These are phyloP conservation scores for Penicillium rolfsii DNA, from an alignment of 2,329 filamentous ascomycete genomes.

Conservation along the genomic window DNA sequence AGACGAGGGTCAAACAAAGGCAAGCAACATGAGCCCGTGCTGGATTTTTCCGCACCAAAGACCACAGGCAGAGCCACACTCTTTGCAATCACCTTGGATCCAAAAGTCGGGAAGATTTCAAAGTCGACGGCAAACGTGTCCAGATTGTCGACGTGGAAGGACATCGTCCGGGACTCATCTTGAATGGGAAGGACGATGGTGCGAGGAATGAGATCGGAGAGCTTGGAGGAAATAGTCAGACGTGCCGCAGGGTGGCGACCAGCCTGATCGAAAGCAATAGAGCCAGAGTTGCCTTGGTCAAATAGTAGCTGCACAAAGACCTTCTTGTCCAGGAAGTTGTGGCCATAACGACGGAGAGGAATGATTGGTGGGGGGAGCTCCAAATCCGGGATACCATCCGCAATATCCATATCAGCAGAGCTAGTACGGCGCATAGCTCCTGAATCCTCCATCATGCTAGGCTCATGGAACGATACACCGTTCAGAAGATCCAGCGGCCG, in stretches of 20 bases:
- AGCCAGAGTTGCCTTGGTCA: constrained; percentile 66
- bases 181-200: constrained; percentile 95
- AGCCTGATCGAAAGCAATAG: constrained; percentile 94
- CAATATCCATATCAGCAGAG: constrained; percentile 68
- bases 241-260: constrained; percentile 94
- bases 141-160: constrained; percentile 93
- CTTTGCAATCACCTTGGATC: constrained; percentile 95
- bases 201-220: constrained; percentile 92
- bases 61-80: constrained; percentile 87
- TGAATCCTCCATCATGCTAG: constrained; percentile 31
- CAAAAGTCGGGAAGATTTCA: constrained; percentile 96
- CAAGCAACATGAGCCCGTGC: constrained; percentile 77
- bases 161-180: constrained; percentile 90
- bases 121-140: constrained; percentile 95
- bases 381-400: constrained; percentile 87
- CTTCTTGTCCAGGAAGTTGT: constrained; percentile 98
- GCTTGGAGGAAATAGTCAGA: constrained; percentile 93
- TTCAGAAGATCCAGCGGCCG: constrained; percentile 42
- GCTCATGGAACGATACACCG: constrained; percentile 37
- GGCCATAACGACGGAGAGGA: constrained; percentile 88
- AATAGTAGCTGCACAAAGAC: constrained; percentile 94
- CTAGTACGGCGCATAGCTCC: constrained; percentile 40
- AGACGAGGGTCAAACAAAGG: constrained; percentile 91
- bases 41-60: constrained; percentile 75
- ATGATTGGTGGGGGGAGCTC: constrained; percentile 95